Percentiles rank a stretch among this genome's conserved stretches.
These are phyloP conservation scores for Mycena sp. DNA, from an alignment of 1,284 basidiomycete genomes.

Conservation along the genomic window DNA sequence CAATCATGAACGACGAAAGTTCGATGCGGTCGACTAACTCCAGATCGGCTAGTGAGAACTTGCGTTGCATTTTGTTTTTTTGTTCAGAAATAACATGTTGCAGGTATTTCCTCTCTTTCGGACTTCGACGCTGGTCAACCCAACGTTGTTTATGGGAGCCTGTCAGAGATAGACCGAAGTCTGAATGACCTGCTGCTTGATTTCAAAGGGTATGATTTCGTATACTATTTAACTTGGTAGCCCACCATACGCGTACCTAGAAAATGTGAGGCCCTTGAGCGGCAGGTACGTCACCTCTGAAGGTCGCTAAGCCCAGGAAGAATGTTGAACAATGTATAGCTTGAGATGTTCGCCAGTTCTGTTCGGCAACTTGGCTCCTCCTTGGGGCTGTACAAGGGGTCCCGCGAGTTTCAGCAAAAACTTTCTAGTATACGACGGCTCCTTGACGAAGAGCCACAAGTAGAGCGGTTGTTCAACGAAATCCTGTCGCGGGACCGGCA, in stretches of 20 bases:
- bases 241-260: not conserved
- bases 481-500: not conserved
- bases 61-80: no score
- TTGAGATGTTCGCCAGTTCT: conserved; percentile 17
- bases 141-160: not conserved
- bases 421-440: conserved; percentile 14
- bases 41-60: not conserved
- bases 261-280: conserved; percentile 10
- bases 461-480: conserved; percentile 11
- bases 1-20: no score
- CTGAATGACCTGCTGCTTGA: conserved; percentile 5
- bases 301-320: no score
- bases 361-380: conserved; percentile 25
- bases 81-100: not conserved
- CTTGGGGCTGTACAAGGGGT: conserved; percentile 22
- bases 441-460: conserved; percentile 15
- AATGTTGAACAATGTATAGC: not conserved
- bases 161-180: not conserved
- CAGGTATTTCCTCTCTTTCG: not conserved
- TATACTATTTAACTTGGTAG: not conserved
- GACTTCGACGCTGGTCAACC: not conserved
- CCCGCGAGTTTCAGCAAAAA: conserved; percentile 16
- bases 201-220: conserved; percentile 4
- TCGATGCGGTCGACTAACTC: not conserved
- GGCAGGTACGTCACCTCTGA: not conserved